Conservation (phyloP, 805 yeast species). For the Starmerella tilneyi region DNA sequence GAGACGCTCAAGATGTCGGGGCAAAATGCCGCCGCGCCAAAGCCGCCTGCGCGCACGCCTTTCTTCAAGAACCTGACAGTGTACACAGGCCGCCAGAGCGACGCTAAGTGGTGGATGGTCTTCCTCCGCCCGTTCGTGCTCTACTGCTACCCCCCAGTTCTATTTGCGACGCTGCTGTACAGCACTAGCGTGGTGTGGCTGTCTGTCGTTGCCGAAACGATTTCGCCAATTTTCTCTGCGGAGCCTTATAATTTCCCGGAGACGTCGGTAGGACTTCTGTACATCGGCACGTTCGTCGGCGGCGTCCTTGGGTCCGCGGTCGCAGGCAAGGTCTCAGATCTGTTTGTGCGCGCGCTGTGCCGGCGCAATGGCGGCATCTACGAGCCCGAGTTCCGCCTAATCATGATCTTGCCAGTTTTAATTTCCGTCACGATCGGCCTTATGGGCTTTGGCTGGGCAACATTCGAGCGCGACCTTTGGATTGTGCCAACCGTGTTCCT, state of each 20-base stretch:
- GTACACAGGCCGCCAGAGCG: constrained; percentile 41
- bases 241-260: constrained; percentile 40
- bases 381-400: constrained; percentile 52
- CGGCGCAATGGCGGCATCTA: constrained; percentile 43
- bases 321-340: constrained; percentile 44
- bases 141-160: constrained; percentile 40
- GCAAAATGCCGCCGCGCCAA: background rate
- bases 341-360: constrained; percentile 38
- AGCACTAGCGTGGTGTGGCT: constrained; percentile 55
- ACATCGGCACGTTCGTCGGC: constrained; percentile 48
- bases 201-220: constrained; percentile 49
- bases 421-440: constrained; percentile 40
- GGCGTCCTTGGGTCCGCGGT: constrained; percentile 47
- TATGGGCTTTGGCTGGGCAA: constrained; percentile 57
- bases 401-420: constrained; percentile 45
- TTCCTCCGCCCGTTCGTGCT: constrained; percentile 46
- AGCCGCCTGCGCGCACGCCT: constrained; percentile 18
- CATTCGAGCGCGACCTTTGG: constrained; percentile 41
- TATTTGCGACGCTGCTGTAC: constrained; percentile 44
- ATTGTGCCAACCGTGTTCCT: constrained; percentile 48
- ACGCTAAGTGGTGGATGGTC: constrained; percentile 47
- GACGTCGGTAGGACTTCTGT: constrained; percentile 43
- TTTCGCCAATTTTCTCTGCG: constrained; percentile 40
- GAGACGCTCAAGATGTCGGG: background rate
- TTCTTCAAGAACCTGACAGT: constrained; percentile 34